A percentile compares a stretch with the other conserved stretches of the same genome.
Conservation (phyloP, 306 rosid species). For the Gastrolobium bilobum region DNA sequence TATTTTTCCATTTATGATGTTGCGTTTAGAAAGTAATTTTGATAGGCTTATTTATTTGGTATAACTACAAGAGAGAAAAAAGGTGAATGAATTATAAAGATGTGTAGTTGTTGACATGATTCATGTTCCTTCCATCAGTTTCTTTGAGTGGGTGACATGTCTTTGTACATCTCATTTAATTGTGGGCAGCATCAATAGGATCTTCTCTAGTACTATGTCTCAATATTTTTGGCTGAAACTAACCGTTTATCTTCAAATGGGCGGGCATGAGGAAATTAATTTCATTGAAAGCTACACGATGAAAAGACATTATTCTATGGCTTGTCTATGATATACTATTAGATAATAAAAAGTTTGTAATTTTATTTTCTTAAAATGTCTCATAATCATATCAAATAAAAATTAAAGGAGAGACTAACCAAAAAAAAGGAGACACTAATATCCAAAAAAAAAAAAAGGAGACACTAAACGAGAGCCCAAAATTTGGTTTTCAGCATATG, state of each 20-base stretch:
- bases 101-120: background rate
- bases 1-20: too few relatives aligned
- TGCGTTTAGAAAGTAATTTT: background rate
- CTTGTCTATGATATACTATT: background rate
- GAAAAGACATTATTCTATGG: background rate
- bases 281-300: background rate
- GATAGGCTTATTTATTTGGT: slow-evolving; percentile 17
- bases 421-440: too few relatives aligned
- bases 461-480: too few relatives aligned
- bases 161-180: background rate
- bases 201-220: background rate
- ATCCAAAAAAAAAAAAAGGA: too few relatives aligned
- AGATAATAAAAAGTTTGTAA: too few relatives aligned
- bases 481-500: background rate
- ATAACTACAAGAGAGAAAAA: slow-evolving; percentile 1
- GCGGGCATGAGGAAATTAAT: background rate
- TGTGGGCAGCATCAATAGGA: background rate
- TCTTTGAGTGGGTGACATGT: slow-evolving; percentile 6
- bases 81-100: background rate
- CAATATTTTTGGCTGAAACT: background rate
- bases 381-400: too few relatives aligned
- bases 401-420: too few relatives aligned
- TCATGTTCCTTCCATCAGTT: slow-evolving; percentile 24
- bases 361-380: too few relatives aligned
- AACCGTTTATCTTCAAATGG: background rate